Conservation (phyloP, 1,284 basidiomycete species). For the Melampsora americana region DNA sequence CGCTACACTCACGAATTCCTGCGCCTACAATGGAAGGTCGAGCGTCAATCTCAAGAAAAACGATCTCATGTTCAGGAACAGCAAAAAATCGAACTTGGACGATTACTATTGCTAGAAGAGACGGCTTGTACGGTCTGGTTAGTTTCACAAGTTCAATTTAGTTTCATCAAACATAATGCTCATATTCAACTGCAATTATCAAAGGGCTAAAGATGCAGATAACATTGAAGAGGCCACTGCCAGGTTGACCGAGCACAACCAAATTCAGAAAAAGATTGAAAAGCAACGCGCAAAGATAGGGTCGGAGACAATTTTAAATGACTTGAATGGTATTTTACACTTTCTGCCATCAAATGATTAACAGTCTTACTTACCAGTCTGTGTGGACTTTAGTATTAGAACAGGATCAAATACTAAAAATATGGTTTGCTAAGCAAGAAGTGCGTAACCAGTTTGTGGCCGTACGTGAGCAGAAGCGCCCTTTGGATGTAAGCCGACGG, state of each 20-base stretch:
- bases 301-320: too few relatives aligned
- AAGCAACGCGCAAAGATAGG: too few relatives aligned
- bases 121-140: background rate
- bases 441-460: background rate
- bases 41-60: background rate
- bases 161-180: too few relatives aligned
- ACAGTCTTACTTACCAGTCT: too few relatives aligned
- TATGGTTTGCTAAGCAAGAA: slow-evolving; percentile 9
- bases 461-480: background rate
- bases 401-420: background rate
- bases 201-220: too few relatives aligned
- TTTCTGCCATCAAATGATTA: too few relatives aligned
- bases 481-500: background rate
- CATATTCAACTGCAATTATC: too few relatives aligned
- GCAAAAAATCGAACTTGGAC: slow-evolving; percentile 5
- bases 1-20: background rate
- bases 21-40: slow-evolving; percentile 1
- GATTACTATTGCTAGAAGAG: slow-evolving; percentile 5
- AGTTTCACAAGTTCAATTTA: background rate
- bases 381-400: background rate
- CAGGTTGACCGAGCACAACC: too few relatives aligned
- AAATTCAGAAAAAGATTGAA: too few relatives aligned
- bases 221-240: too few relatives aligned
- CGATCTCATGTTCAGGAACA: background rate
- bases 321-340: too few relatives aligned